These are phyloP conservation scores for Misopates orontium DNA, from an alignment of 257 asterid species.

Conservation along the genomic window DNA sequence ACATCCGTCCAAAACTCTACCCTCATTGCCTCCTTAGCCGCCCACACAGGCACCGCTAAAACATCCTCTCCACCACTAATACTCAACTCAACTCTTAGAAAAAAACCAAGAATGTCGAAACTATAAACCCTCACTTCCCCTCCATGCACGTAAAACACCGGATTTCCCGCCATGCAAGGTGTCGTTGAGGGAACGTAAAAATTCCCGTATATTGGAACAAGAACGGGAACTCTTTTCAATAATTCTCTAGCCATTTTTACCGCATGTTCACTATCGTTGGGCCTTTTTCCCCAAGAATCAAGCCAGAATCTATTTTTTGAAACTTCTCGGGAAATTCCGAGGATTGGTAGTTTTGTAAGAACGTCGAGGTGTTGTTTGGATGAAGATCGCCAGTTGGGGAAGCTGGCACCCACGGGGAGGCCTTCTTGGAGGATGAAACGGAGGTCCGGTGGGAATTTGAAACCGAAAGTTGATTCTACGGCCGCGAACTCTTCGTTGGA, in stretches of 20 bases:
- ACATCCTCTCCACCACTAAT: conserved; percentile 15
- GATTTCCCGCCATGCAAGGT: conserved; percentile 84
- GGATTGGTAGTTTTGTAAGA: conserved; percentile 44
- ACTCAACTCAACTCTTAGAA: conserved; percentile 51
- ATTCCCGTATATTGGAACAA: conserved; percentile 65
- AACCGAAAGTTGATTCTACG: conserved; percentile 48
- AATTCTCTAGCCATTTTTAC: conserved; percentile 39
- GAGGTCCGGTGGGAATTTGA: conserved; percentile 83
- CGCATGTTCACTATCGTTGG: conserved; percentile 49
- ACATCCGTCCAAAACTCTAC: conserved; percentile 75
- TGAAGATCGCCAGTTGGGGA: conserved; percentile 86
- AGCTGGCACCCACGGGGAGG: conserved; percentile 74
- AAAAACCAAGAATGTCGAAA: conserved; percentile 72
- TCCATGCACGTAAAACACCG: conserved; percentile 71
- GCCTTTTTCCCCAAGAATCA: conserved; percentile 65
- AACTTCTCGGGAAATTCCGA: conserved; percentile 55
- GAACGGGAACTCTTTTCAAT: conserved; percentile 48
- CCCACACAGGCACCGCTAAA: conserved; percentile 76
- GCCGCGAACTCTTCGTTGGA: conserved; percentile 58
- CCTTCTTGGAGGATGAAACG: conserved; percentile 85
- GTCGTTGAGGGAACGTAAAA: conserved; percentile 63
- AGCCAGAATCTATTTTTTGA: conserved; percentile 54
- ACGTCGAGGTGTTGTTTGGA: conserved; percentile 63
- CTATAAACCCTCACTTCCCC: conserved; percentile 63
- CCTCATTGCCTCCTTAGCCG: conserved; percentile 75